These are phyloP conservation scores for Xylaria digitata DNA, from an alignment of 2,329 filamentous ascomycete genomes.

Conservation along the genomic window DNA sequence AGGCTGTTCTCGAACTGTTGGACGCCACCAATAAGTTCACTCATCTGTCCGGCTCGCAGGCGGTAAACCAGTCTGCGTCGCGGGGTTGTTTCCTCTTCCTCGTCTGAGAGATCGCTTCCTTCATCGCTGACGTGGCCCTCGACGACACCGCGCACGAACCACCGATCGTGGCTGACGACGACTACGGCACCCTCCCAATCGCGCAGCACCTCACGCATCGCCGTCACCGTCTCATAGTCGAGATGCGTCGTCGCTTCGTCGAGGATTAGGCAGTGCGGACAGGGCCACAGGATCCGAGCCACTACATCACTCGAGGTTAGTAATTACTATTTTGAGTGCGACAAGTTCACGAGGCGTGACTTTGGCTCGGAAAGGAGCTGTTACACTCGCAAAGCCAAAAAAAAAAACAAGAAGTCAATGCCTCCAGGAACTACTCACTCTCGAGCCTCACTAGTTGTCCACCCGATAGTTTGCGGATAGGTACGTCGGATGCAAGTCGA, in stretches of 20 bases:
- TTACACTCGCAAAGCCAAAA: not conserved
- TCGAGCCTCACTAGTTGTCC: conserved; percentile 78
- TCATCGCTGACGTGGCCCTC: conserved; percentile 65
- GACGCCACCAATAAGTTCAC: conserved; percentile 68
- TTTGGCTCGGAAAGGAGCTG: not conserved
- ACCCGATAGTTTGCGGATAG: conserved; percentile 78
- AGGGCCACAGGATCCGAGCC: conserved; percentile 73
- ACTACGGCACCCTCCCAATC: conserved; percentile 80
- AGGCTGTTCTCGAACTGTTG: conserved; percentile 65
- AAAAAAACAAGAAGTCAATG: not conserved
- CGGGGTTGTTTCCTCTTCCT: conserved; percentile 55
- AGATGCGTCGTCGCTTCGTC: conserved; percentile 89
- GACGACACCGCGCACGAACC: conserved; percentile 79
- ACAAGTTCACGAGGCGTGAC: not conserved
- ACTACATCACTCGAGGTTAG: conserved; percentile 52
- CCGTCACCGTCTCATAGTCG: conserved; percentile 82
- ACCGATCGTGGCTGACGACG: conserved; percentile 84
- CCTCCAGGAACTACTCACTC: conserved; percentile 9
- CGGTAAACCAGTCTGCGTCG: conserved; percentile 69
- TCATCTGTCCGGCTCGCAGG: conserved; percentile 68
- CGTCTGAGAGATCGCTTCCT: conserved; percentile 55
- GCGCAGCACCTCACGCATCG: conserved; percentile 73
- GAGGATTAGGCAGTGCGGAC: conserved; percentile 78
- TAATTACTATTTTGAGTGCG: not conserved
- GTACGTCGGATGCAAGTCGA: conserved; percentile 76